Evolutionary conservation across 768 basidiomycete genomes (phyloP), one percentile per base, ranked within the genome.

Genomic region (Xerocomus brunneocitrinus): DNA sequence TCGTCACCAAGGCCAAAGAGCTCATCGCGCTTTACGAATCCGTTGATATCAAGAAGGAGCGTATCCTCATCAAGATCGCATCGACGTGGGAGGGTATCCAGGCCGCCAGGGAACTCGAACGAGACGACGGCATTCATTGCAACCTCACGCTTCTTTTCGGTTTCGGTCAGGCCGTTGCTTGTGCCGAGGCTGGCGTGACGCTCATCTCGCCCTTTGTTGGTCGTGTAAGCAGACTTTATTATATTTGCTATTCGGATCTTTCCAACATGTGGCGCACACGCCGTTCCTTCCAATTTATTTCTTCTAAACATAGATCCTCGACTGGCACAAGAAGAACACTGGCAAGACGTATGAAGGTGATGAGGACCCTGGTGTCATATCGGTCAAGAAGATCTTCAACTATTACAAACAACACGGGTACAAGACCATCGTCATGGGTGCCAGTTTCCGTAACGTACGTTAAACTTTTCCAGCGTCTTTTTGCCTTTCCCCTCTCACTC

Each of bases 1-100:
- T 53, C 53, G 53, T 50, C 27, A 53, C 59, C 27, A 54, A 85
- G 83, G 88, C 89, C 36, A 87, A 82, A 72, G 82, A 89, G 66
- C 83, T 98, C 67, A 98, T 99, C 63, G 84, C 84, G 35, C 85
- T 98, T 56, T 99, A 99, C 79, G 82, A 94, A 34, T 90, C 89
- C n/a, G 70, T 94, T 58, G 97, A 97, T 58, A 84, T 99, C 76
- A 77, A 83, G 69, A 91, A 89, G 76, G 94, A 98, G 40, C 91
- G 97, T 58, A 78, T 99, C 58, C 79, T 99, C 62, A 98, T 99
- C 84, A 99, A 99, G 80, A 98, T 99, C 68, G 97, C 95, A 30
- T 95, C 97, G 38, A 95, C 95, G 45, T 99, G 92, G 91, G 97
- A 98, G 75, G 97, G 97, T 74, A 99, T 99, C 76, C 95, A 99